Evolutionary conservation across 1,284 basidiomycete species (phyloP).

Genomic region (Ustilago crameri): DNA sequence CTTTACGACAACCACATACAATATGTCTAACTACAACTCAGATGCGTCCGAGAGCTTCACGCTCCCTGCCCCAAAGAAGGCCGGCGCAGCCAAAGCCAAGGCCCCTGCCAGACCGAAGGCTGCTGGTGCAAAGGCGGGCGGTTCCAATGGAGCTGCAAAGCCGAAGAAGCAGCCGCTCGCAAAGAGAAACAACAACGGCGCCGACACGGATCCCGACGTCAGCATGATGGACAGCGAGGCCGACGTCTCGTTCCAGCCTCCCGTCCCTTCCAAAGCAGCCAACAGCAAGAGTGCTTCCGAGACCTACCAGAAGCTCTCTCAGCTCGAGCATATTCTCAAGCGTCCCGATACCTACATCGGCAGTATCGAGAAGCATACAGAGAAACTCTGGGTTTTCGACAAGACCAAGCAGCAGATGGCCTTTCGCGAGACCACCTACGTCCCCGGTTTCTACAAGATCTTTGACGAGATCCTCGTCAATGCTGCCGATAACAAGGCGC

Average conservation of each 20-base stretch:
- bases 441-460: slow-evolving; percentile 99
- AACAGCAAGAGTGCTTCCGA: slow-evolving; percentile 84
- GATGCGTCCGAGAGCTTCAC: slow-evolving; percentile 34
- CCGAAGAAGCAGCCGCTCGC: slow-evolving; percentile 74
- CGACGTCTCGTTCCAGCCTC: slow-evolving; percentile 43
- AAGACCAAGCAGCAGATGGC: slow-evolving; percentile 62
- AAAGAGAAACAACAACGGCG: slow-evolving; percentile 73
- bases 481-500: slow-evolving; percentile 96
- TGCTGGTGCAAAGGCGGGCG: slow-evolving; percentile 68
- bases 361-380: slow-evolving; percentile 65
- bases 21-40: slow-evolving; percentile 42
- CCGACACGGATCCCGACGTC: slow-evolving; percentile 69
- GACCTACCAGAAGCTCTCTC: slow-evolving; percentile 93
- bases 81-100: slow-evolving; percentile 69
- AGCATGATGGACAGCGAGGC: slow-evolving; percentile 60
- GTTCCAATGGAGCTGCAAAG: slow-evolving; percentile 73
- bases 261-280: slow-evolving; percentile 19
- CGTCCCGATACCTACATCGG: slow-evolving; percentile 98
- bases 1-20: slow-evolving; percentile 16
- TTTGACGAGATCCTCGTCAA: slow-evolving; percentile 99
- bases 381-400: slow-evolving; percentile 67
- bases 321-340: slow-evolving; percentile 94
- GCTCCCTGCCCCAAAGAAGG: slow-evolving; percentile 67
- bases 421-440: slow-evolving; percentile 81
- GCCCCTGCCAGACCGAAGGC: slow-evolving; percentile 32